These are phyloP conservation scores for Kodamaea anthophila DNA, from an alignment of 1,139 yeast genomes.

Conservation along the genomic window DNA sequence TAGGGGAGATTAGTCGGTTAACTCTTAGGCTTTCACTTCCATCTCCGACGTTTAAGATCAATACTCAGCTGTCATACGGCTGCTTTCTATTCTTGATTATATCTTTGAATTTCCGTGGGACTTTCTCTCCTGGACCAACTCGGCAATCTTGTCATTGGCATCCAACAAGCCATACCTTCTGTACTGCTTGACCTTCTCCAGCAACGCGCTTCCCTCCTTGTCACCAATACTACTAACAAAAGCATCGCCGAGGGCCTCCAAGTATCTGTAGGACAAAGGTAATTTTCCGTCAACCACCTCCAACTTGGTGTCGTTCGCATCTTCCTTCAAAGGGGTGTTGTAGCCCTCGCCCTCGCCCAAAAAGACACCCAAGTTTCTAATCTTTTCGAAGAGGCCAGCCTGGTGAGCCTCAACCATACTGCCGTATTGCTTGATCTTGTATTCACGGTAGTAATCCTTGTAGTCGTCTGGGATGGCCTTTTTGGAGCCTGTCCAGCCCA, in stretches of 20 bases:
- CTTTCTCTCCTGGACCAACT: conserved; percentile 37
- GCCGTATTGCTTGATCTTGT: conserved; percentile 61
- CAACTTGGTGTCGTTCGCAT: conserved; percentile 19
- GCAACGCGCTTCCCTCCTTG: conserved; percentile 27
- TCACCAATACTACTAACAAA: conserved; percentile 33
- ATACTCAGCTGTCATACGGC: too few species aligned
- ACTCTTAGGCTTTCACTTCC: too few species aligned
- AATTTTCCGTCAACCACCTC: conserved; percentile 31
- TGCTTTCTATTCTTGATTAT: too few species aligned
- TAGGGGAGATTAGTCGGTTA: too few species aligned
- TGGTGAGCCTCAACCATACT: conserved; percentile 76
- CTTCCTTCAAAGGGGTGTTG: conserved; percentile 48
- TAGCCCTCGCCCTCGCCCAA: conserved; percentile 80
- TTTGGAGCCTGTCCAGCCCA: conserved; percentile 94
- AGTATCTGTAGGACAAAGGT: conserved; percentile 47
- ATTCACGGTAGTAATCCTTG: conserved; percentile 63
- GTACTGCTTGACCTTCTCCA: conserved; percentile 43
- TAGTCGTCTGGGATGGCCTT: conserved; percentile 67
- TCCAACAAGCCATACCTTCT: conserved; percentile 60
- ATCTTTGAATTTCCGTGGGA: conserved; percentile 17
- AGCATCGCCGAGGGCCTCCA: conserved; percentile 43
- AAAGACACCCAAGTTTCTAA: conserved; percentile 55
- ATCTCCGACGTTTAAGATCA: too few species aligned
- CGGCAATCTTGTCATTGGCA: conserved; percentile 36
- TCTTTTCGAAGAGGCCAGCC: conserved; percentile 57